A percentile compares a stretch with the other conserved stretches of the same genome.
phyloP scores from a whole-genome alignment of 2,329 filamentous ascomycete genomes.

The Zymoseptoria pseudotritici region DNA sequence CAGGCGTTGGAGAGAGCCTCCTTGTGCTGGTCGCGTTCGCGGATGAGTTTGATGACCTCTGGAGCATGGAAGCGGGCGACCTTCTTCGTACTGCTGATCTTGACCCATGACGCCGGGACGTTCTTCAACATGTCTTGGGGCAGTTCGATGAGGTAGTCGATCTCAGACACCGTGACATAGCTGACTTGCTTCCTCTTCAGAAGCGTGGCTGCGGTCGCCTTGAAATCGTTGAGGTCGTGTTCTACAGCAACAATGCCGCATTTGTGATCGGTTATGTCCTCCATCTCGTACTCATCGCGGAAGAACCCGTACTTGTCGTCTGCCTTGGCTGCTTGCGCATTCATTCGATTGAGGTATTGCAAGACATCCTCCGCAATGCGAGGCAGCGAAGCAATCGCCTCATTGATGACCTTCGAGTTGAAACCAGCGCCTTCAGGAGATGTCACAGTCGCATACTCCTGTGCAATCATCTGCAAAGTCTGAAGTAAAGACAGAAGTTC shows the following conservation, averaged over 20 bases:
- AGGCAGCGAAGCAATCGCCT: conserved; percentile 68
- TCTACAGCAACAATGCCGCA: conserved; percentile 90
- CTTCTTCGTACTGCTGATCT: conserved; percentile 91
- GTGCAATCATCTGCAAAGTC: conserved; percentile 71
- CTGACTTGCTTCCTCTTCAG: conserved; percentile 64
- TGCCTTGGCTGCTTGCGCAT: conserved; percentile 68
- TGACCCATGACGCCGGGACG: conserved; percentile 89
- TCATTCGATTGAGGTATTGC: conserved; percentile 75
- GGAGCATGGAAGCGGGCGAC: conserved; percentile 90
- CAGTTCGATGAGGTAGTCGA: conserved; percentile 92
- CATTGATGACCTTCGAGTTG: conserved; percentile 58
- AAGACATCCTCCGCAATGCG: conserved; percentile 66
- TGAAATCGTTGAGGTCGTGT: conserved; percentile 75
- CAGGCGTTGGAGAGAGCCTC: conserved; percentile 89
- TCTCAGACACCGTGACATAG: conserved; percentile 79
- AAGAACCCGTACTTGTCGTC: conserved; percentile 97
- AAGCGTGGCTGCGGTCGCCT: conserved; percentile 60
- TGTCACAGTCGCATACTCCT: conserved; percentile 64
- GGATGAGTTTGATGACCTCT: conserved; percentile 72
- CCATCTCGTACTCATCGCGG: conserved; percentile 75
- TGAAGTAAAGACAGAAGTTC: conserved; percentile 82
- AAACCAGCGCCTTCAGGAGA: conserved; percentile 64
- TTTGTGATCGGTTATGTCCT: conserved; percentile 82
- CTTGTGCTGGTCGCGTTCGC: conserved; percentile 88
- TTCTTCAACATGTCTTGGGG: conserved; percentile 73